phyloP scores from a whole-genome alignment of 2,329 filamentous ascomycete genomes.

The Amylocarpus encephaloides region DNA sequence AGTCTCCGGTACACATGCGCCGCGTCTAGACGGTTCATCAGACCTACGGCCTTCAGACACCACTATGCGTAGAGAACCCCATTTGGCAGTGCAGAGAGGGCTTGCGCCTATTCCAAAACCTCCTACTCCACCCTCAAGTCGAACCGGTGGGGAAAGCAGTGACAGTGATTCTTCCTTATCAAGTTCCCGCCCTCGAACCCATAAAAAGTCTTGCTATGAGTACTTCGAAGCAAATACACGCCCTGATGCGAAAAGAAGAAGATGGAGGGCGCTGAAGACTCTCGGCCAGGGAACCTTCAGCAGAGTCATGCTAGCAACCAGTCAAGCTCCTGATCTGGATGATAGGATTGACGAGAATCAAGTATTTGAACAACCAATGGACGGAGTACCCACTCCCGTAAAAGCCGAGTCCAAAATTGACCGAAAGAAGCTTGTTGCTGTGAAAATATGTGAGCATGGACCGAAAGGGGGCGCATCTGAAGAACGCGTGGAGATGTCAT shows the following conservation, averaged over 20 bases:
- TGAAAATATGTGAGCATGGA: constrained; percentile 94
- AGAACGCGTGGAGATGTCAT: constrained; percentile 83
- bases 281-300: constrained; percentile 95
- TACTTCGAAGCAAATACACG: constrained; percentile 66
- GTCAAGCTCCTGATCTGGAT: constrained; percentile 53
- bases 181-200: constrained; percentile 29
- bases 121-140: constrained; percentile 78
- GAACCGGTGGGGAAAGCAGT: constrained; percentile 51
- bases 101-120: constrained; percentile 56
- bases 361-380: constrained; percentile 25
- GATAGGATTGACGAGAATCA: constrained; percentile 34
- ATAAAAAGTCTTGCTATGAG: constrained; percentile 43
- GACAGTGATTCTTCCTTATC: constrained; percentile 43
- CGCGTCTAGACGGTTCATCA: constrained; percentile 35
- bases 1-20: constrained; percentile 57
- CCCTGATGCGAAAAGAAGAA: constrained; percentile 60
- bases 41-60: constrained; percentile 44
- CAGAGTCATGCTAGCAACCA: constrained; percentile 85
- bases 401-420: constrained; percentile 40
- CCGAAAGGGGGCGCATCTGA: constrained; percentile 90
- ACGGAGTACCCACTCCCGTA: constrained; percentile 29
- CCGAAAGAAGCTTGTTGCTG: constrained; percentile 78
- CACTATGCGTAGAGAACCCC: constrained; percentile 67
- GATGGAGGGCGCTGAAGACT: constrained; percentile 73
- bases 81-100: constrained; percentile 73